Percentiles rank a stretch among this genome's conserved stretches.
phyloP scores from a whole-genome alignment of 164 flowering plant species.

The Echeveria elegans region DNA sequence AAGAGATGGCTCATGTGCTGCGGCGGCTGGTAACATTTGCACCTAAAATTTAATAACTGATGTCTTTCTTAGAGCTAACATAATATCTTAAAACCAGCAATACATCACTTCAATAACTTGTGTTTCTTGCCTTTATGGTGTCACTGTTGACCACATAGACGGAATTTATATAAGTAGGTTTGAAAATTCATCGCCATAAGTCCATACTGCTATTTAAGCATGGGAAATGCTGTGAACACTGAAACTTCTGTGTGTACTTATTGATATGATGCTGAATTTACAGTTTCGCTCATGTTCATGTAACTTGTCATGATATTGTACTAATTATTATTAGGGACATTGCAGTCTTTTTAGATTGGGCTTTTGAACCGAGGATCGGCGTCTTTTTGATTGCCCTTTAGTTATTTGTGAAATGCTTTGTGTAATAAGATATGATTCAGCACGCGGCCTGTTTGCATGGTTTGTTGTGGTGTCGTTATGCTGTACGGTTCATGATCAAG shows the following conservation, averaged over 20 bases:
- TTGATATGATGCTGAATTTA: too few relatives aligned
- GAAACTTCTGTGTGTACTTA: neutral
- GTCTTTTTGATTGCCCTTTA: neutral
- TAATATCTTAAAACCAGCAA: neutral
- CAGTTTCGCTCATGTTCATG: neutral
- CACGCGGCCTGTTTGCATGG: neutral
- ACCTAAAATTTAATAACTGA: neutral
- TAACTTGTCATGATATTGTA: neutral
- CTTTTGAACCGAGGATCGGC: neutral
- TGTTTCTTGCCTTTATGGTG: neutral
- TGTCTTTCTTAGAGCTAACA: neutral
- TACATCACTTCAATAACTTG: neutral
- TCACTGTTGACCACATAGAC: neutral
- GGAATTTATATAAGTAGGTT: neutral
- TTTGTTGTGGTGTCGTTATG: neutral
- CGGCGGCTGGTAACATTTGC: constrained; percentile 51
- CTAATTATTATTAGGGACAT: too few relatives aligned
- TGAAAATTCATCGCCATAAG: neutral
- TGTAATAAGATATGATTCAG: neutral
- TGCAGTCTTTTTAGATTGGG: neutral
- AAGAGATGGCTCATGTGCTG: constrained; percentile 35
- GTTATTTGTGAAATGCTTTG: neutral
- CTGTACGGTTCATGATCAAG: neutral
- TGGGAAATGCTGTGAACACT: neutral
- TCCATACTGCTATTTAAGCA: neutral